Conservation (phyloP, 1,139 yeast species). For the Suhomyces maxii region DNA sequence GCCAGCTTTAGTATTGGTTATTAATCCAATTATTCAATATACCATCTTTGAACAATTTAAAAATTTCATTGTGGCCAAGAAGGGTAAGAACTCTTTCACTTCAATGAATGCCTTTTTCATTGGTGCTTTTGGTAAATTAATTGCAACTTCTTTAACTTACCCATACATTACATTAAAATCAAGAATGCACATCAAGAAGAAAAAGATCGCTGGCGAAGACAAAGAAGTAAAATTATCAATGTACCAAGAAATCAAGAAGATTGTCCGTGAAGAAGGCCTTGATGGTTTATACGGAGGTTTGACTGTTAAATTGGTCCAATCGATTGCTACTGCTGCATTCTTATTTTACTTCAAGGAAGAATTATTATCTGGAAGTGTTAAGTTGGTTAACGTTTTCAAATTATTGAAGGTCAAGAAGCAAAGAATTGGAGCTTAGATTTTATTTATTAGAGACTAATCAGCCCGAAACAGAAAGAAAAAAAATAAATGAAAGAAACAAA, state of each 20-base stretch:
- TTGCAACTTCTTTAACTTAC: constrained; percentile 84
- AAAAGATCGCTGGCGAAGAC: constrained; percentile 23
- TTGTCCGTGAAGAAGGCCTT: constrained; percentile 68
- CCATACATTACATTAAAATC: constrained; percentile 90
- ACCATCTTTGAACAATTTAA: constrained; percentile 87
- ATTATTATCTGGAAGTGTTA: constrained; percentile 54
- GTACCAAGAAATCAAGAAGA: constrained; percentile 48
- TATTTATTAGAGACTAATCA: too few species aligned
- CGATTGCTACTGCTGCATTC: constrained; percentile 86
- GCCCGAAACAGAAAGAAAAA: too few species aligned
- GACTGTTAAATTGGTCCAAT: constrained; percentile 74
- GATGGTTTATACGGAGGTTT: constrained; percentile 81
- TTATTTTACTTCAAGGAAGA: constrained; percentile 90
- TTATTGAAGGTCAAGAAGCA: constrained; percentile 27
- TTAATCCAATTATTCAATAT: constrained; percentile 90
- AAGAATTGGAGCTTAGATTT: not conserved
- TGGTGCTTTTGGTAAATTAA: constrained; percentile 87
- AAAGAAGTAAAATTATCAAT: constrained; percentile 36
- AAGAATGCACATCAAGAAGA: constrained; percentile 72
- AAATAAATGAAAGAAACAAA: too few species aligned
- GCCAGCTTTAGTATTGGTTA: constrained; percentile 82
- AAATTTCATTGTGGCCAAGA: constrained; percentile 57
- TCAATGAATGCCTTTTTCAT: constrained; percentile 76
- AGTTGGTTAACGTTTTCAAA: constrained; percentile 41
- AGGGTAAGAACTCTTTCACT: constrained; percentile 47